phyloP scores from a whole-genome alignment of 495 filamentous ascomycete genomes.

The Tuber borchii region DNA sequence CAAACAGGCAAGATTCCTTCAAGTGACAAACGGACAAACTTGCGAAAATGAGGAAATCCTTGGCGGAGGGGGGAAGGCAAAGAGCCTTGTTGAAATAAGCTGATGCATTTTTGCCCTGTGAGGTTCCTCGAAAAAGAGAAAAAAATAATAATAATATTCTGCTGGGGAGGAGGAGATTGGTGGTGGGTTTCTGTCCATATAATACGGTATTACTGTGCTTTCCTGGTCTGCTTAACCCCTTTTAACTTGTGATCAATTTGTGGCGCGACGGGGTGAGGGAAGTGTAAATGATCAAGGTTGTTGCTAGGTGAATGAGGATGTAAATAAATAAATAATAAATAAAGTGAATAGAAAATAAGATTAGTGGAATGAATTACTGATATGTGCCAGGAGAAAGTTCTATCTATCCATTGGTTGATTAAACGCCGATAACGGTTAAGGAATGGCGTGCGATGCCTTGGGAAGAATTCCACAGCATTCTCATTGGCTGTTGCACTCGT shows the following conservation, averaged over 20 bases:
- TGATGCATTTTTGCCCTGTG: neutral
- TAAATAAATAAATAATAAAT: neutral
- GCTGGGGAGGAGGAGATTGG: neutral
- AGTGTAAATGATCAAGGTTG: neutral
- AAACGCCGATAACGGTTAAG: neutral
- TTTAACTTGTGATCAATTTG: neutral
- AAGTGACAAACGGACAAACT: neutral
- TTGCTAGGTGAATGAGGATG: neutral
- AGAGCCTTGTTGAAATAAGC: neutral
- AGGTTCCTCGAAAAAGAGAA: neutral
- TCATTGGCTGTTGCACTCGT: neutral
- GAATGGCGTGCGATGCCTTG: neutral
- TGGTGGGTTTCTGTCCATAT: neutral
- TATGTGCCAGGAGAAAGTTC: neutral
- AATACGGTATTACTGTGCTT: neutral
- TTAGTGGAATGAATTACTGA: neutral
- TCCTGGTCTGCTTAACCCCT: neutral
- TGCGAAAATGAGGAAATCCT: neutral
- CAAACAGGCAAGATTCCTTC: neutral
- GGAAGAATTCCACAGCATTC: neutral
- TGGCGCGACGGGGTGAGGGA: neutral
- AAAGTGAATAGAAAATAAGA: no score
- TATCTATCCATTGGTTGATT: neutral
- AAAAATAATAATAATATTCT: neutral
- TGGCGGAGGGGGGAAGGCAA: neutral